Evolutionary conservation across 2,329 filamentous ascomycete species (phyloP), one percentile per base, ranked within the genome.

Genomic region (Cryphonectria parasitica): DNA sequence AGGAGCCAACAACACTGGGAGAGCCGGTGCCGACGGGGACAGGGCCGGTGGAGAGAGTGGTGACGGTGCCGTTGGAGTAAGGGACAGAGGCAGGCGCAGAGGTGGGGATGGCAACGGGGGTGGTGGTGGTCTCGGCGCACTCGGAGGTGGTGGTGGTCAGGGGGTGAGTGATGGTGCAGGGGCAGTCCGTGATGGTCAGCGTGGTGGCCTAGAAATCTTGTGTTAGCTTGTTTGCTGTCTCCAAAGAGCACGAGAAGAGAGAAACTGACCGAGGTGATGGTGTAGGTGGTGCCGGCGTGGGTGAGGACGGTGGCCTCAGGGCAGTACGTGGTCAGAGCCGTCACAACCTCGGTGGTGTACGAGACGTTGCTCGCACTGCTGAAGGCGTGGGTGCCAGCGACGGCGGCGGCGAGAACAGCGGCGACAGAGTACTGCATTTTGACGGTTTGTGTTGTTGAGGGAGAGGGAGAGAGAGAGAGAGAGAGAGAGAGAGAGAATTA

Each of bases 101-200:
- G 28, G 64, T 54, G 31, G 64, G 82, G 79, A 82, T 85, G 78
- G 82, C 80, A 76, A 89, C 83, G 69, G 88, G 87, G 83, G 85
- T 87, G 83, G 85, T 87, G 83, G 84, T 43, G 19, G 31, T 28
- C 61, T 39, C 86, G 81, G 89, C 87, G 86, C 90, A 91, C 86
- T 91, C 84, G 62, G 82, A 80, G 73, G 84, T 83, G 79, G 83
- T 82, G 80, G 82, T 85, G 78, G 82, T 81, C 76, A 89, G 82
- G 68, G 88, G 87, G 83, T 85, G 87, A 83, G 84, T 86, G 82
- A 89, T 78, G 78, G 88, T 92, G 89, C 89, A 92, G 76, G 90
- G 88, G 87, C 90, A 91, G 86, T 91, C 84, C 77, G 88, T 88
- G 85, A 92, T 88, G 83, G 90, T 92, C 81, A 92, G 81, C 80